Evolutionary conservation across 495 filamentous ascomycete genomes (phyloP).

Genomic region (Podospora appendiculata): DNA sequence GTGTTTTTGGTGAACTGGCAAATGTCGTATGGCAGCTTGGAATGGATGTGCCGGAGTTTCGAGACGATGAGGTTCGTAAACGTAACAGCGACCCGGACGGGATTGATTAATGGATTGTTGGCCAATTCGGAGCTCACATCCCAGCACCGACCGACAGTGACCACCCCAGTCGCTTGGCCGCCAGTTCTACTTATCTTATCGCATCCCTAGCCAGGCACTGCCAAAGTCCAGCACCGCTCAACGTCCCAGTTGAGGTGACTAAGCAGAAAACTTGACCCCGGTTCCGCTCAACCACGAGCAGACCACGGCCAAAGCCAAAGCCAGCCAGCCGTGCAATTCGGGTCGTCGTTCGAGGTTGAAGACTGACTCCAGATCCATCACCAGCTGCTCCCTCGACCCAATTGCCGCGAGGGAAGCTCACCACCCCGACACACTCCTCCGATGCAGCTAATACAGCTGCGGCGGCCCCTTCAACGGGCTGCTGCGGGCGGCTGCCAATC

Average conservation of each 20-base stretch:
- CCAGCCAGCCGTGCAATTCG: conserved; percentile 3
- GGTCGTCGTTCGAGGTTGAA: conserved; percentile 1
- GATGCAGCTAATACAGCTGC: conserved; percentile 48
- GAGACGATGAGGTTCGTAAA: not conserved
- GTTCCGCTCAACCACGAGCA: not conserved
- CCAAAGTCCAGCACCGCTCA: not conserved
- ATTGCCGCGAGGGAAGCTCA: conserved; percentile 13
- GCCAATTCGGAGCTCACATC: conserved; percentile 9
- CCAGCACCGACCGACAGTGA: not conserved
- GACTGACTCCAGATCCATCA: not conserved
- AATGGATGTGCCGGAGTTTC: not conserved
- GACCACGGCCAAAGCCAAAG: not conserved
- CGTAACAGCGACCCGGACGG: not conserved
- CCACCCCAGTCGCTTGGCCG: not conserved
- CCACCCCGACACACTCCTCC: conserved; percentile 1
- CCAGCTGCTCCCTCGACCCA: not conserved
- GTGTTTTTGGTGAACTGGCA: not conserved
- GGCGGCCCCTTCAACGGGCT: conserved; percentile 41
- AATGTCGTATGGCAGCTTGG: not conserved
- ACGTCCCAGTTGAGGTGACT: conserved; percentile 20
- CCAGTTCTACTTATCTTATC: conserved; percentile 28
- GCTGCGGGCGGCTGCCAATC: conserved; percentile 28
- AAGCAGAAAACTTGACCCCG: conserved; percentile 34
- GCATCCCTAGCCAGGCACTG: not conserved
- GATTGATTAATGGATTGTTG: conserved; percentile 7